Conservation (phyloP, 2,329 filamentous ascomycete genomes). For the Biscogniauxia sp. region DNA sequence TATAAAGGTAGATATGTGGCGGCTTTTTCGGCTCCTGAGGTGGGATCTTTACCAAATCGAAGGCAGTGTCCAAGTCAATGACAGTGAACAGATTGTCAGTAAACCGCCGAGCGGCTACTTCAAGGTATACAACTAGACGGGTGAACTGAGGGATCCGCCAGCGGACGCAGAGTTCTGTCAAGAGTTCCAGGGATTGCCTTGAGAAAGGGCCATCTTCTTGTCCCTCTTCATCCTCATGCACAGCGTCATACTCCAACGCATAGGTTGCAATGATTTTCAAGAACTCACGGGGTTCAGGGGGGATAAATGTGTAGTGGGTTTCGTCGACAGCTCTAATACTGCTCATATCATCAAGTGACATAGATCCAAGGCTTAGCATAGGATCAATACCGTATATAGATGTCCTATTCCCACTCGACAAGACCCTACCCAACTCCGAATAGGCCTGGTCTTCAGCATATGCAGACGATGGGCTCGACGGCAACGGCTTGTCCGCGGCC, state of each 20-base stretch:
- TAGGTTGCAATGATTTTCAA: slow-evolving; percentile 81
- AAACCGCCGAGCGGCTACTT: slow-evolving; percentile 83
- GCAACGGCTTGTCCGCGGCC: slow-evolving; percentile 53
- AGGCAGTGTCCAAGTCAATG: slow-evolving; percentile 78
- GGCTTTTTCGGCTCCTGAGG: slow-evolving; percentile 64
- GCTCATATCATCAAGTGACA: slow-evolving; percentile 59
- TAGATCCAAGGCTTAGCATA: slow-evolving; percentile 62
- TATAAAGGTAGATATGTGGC: slow-evolving; percentile 52
- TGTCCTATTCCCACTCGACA: slow-evolving; percentile 45
- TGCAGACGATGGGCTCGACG: slow-evolving; percentile 51
- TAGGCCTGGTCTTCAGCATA: slow-evolving; percentile 51
- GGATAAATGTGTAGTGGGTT: slow-evolving; percentile 83
- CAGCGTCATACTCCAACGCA: slow-evolving; percentile 64
- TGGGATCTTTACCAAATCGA: slow-evolving; percentile 76
- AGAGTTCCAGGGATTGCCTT: slow-evolving; percentile 74
- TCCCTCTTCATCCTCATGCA: slow-evolving; percentile 52
- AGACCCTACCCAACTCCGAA: slow-evolving; percentile 50
- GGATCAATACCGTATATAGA: slow-evolving; percentile 57
- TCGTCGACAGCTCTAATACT: slow-evolving; percentile 57
- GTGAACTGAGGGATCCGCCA: slow-evolving; percentile 89
- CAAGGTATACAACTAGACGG: slow-evolving; percentile 75
- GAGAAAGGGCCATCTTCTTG: slow-evolving; percentile 59
- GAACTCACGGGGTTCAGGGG: slow-evolving; percentile 75
- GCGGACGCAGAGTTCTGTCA: slow-evolving; percentile 80
- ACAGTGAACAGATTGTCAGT: slow-evolving; percentile 77